Percentiles rank a stretch among this genome's conserved stretches.
These are phyloP conservation scores for Scedosporium boydii DNA, from an alignment of 2,329 filamentous ascomycete genomes.

Conservation along the genomic window DNA sequence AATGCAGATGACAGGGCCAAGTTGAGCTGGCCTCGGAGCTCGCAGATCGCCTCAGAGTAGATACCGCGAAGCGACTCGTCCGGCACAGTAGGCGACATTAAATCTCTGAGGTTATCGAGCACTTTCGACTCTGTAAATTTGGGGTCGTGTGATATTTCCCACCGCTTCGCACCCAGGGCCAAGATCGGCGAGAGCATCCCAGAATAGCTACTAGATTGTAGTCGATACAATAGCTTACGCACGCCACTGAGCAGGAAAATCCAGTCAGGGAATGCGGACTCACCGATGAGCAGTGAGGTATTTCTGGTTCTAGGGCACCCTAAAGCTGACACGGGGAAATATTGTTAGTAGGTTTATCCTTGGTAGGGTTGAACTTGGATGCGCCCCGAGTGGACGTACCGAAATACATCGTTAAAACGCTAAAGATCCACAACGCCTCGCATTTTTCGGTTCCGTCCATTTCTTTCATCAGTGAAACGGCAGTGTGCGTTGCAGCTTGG, in stretches of 20 bases:
- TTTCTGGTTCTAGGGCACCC: background rate
- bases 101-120: background rate
- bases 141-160: background rate
- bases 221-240: slow-evolving; percentile 1
- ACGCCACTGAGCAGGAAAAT: slow-evolving; percentile 12
- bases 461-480: slow-evolving; percentile 16
- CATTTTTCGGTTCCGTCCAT: slow-evolving; percentile 12
- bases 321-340: background rate
- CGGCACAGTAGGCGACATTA: background rate
- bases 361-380: too few relatives aligned
- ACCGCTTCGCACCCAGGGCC: background rate
- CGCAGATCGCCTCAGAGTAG: slow-evolving; percentile 21
- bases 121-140: background rate
- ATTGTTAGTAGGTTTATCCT: background rate
- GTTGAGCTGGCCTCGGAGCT: slow-evolving; percentile 22
- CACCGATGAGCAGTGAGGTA: background rate
- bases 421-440: slow-evolving; percentile 19
- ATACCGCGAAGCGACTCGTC: slow-evolving; percentile 6
- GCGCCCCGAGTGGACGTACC: slow-evolving; percentile 10
- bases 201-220: background rate
- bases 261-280: slow-evolving; percentile 12
- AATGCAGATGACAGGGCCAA: slow-evolving; percentile 9
- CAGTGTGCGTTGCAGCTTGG: slow-evolving; percentile 18
- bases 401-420: slow-evolving; percentile 23
- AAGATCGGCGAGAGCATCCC: background rate